Percentiles rank a stretch among this genome's conserved stretches.
Conservation (phyloP, 2,329 filamentous ascomycete species). For the Paecilomyces fulvus region DNA sequence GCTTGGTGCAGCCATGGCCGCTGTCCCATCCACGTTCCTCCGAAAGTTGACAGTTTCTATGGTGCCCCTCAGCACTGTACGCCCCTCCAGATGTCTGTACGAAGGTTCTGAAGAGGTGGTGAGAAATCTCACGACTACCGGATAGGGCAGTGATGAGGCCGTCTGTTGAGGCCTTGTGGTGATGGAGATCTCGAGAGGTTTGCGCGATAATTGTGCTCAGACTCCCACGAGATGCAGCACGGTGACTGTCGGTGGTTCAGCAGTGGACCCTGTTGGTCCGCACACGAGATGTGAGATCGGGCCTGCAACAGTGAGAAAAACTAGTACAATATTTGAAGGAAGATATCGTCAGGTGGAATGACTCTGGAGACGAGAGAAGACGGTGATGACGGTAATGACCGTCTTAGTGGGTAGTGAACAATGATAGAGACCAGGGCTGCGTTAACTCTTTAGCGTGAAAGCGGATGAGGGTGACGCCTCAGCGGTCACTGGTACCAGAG, state of each 20-base stretch:
- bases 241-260: not conserved
- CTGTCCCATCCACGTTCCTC: constrained; percentile 23
- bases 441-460: too few species aligned
- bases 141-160: constrained; percentile 1
- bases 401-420: not conserved
- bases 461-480: not conserved
- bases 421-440: not conserved
- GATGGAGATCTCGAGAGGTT: constrained; percentile 29
- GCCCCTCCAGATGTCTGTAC: not conserved
- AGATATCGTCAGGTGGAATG: not conserved
- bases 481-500: not conserved
- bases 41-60: not conserved
- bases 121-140: not conserved
- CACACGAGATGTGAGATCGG: not conserved
- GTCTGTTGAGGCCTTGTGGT: constrained; percentile 9
- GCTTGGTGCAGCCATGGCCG: constrained; percentile 36
- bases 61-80: not conserved
- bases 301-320: not conserved
- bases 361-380: not conserved
- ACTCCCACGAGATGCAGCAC: not conserved
- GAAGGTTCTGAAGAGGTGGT: not conserved
- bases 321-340: not conserved
- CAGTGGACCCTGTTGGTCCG: not conserved
- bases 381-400: not conserved
- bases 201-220: constrained; percentile 21